phyloP scores from a whole-genome alignment of 1,284 basidiomycete species.

The Hypsizygus ulmarius region DNA sequence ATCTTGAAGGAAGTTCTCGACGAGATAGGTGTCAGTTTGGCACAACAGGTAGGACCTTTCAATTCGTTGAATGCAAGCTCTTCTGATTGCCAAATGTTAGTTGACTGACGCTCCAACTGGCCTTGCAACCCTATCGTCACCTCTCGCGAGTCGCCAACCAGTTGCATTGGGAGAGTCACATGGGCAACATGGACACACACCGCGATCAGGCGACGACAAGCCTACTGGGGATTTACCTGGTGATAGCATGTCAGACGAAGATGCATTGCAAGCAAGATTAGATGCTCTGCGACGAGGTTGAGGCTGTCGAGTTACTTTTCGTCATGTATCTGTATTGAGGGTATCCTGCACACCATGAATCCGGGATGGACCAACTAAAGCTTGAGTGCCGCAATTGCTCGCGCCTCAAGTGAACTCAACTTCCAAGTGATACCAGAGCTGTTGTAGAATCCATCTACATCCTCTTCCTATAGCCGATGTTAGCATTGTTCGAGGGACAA shows the following conservation, averaged over 20 bases:
- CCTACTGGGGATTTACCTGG: slow-evolving; percentile 37
- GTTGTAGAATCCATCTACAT: slow-evolving; percentile 89
- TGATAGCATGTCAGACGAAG: slow-evolving; percentile 68
- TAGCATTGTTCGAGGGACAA: slow-evolving; percentile 6
- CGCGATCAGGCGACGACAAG: slow-evolving; percentile 30
- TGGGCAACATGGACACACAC: slow-evolving; percentile 27
- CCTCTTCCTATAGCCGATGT: slow-evolving; percentile 66
- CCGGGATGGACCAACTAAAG: slow-evolving; percentile 31
- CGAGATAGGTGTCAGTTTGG: slow-evolving; percentile 92
- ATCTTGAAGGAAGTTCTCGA: slow-evolving; percentile 96
- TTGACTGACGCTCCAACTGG: slow-evolving; percentile 82
- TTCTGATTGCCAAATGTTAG: slow-evolving; percentile 37
- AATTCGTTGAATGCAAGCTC: slow-evolving; percentile 6
- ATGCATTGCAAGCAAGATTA: slow-evolving; percentile 83
- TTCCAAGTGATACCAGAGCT: slow-evolving; percentile 92
- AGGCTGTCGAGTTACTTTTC: slow-evolving; percentile 4
- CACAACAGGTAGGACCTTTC: slow-evolving; percentile 73
- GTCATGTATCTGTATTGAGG: slow-evolving; percentile 5
- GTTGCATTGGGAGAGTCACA: slow-evolving; percentile 76
- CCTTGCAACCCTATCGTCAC: slow-evolving; percentile 57
- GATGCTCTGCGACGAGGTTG: slow-evolving; percentile 75
- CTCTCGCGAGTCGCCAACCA: slow-evolving; percentile 68
- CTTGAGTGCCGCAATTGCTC: slow-evolving; percentile 64
- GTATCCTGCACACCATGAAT: neutral
- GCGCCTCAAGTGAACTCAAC: slow-evolving; percentile 75